Conservation (phyloP, 2,329 filamentous ascomycete species). For the Colletotrichum orchidophilum region DNA sequence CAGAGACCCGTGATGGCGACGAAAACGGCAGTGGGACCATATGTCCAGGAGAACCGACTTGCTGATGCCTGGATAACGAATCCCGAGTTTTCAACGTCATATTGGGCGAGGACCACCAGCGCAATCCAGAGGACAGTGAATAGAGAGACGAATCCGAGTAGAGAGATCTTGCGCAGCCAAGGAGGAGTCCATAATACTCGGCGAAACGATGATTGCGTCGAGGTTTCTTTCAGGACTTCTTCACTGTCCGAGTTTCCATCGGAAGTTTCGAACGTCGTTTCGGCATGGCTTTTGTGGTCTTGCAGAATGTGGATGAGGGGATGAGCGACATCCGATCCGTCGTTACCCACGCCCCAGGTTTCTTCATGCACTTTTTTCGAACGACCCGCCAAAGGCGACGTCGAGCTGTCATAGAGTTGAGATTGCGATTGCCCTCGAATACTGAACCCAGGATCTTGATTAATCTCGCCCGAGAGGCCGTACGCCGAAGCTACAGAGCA, state of each 20-base stretch:
- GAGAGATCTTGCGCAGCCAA: background rate
- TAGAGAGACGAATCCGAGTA: background rate
- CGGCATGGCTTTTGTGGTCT: background rate
- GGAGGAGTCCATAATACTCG: background rate
- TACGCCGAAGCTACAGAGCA: background rate
- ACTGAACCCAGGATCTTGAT: background rate
- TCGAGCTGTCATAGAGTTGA: background rate
- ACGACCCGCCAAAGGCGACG: background rate
- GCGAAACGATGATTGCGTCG: background rate
- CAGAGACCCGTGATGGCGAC: background rate
- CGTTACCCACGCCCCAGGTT: background rate
- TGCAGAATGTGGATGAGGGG: background rate
- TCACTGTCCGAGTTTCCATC: background rate
- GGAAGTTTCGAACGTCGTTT: background rate
- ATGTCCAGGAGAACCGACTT: background rate
- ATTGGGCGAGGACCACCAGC: background rate
- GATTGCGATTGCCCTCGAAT: background rate
- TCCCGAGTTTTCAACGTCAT: background rate
- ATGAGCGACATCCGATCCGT: background rate
- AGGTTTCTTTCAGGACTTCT: background rate
- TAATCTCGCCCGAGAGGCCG: background rate
- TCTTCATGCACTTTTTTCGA: background rate
- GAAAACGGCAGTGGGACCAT: background rate
- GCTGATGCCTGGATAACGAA: background rate
- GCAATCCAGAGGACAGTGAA: background rate